These are phyloP conservation scores for Candida koratica DNA, from an alignment of 805 yeast species.

Conservation along the genomic window DNA sequence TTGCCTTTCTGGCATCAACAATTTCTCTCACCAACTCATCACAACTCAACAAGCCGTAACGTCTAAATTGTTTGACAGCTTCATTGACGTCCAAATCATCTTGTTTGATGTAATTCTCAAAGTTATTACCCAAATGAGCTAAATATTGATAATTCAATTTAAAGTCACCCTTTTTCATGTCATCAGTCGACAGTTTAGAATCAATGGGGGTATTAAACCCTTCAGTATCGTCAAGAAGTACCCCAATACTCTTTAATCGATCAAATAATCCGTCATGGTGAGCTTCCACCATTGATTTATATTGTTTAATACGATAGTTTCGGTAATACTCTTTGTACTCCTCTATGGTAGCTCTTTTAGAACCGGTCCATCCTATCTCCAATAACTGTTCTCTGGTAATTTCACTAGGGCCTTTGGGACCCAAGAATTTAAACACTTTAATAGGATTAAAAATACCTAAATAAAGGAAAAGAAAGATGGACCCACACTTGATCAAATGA, in stretches of 20 bases:
- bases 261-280: conserved; percentile 68
- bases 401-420: conserved; percentile 26
- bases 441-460: conserved; percentile 78
- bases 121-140: conserved; percentile 45
- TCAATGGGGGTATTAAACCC: conserved; percentile 66
- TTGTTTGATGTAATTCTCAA: conserved; percentile 40
- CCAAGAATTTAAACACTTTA: conserved; percentile 30
- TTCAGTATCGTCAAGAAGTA: conserved; percentile 68
- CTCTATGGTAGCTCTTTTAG: conserved; percentile 65
- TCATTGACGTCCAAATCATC: conserved; percentile 35
- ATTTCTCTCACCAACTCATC: conserved; percentile 38
- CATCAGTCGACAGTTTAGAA: conserved; percentile 27
- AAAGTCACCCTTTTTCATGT: conserved; percentile 29
- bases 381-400: conserved; percentile 54
- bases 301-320: conserved; percentile 55
- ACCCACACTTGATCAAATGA: conserved; percentile 59
- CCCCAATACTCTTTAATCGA: conserved; percentile 55
- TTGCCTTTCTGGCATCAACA: conserved; percentile 35
- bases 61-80: conserved; percentile 60
- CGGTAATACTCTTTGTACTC: conserved; percentile 71
- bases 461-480: conserved; percentile 56
- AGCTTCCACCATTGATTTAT: conserved; percentile 76
- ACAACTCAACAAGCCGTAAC: conserved; percentile 56
- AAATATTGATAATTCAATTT: conserved; percentile 54
- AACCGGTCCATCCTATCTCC: conserved; percentile 91